Conservation (phyloP, 176 grass and related monocot species). For the Rhynchospora pubera region DNA sequence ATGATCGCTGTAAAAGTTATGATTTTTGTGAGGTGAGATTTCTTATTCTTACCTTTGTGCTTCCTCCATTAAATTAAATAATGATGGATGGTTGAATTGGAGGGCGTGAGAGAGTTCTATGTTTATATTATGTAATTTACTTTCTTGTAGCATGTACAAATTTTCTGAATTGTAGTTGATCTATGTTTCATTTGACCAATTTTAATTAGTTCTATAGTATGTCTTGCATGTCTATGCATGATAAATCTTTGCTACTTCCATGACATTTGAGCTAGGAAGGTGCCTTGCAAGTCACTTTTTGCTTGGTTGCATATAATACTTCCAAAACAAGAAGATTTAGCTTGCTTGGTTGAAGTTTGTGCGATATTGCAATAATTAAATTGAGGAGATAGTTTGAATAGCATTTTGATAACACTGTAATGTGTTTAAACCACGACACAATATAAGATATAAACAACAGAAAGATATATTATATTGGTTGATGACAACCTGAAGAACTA, state of each 20-base stretch:
- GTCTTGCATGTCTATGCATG: not conserved
- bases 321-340: too few species aligned
- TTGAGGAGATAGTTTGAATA: not conserved
- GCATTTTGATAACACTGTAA: not conserved
- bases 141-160: conserved; percentile 17
- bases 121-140: not conserved
- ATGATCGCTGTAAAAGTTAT: not conserved
- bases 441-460: not conserved
- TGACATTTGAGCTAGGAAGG: not conserved
- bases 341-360: not conserved
- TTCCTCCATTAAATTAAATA: conserved; percentile 5
- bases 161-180: conserved; percentile 17
- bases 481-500: not conserved
- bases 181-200: not conserved
- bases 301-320: not conserved
- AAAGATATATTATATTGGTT: not conserved
- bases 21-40: conserved; percentile 16
- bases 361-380: too few species aligned
- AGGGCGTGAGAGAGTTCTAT: not conserved
- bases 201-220: not conserved
- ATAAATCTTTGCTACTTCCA: not conserved
- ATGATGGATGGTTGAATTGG: not conserved
- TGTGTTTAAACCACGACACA: not conserved
- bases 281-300: not conserved
- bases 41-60: conserved; percentile 1